Evolutionary conservation across 176 grass and related monocot genomes (phyloP).

Genomic region (Sorghum bicolor): Sorghum_bicolor_NCBIv3 NC_012872.2:10750001-10750500

Average conservation of each 20-base stretch:
- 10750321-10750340: not conserved
- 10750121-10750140: not conserved
- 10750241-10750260: too few relatives aligned
- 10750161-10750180: not conserved
- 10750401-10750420: not conserved
- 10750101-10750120: not conserved
- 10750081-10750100: slow-evolving; percentile 12
- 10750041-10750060: not conserved
- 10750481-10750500: not conserved
- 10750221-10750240: not conserved
- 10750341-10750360: not conserved
- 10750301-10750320: not conserved
- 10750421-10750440: not conserved
- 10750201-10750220: too few relatives aligned
- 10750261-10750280: too few relatives aligned
- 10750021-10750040: not conserved
- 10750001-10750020: not conserved
- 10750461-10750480: not conserved
- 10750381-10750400: not conserved
- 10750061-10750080: slow-evolving; percentile 14
- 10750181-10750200: not conserved
- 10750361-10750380: not conserved
- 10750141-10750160: not conserved
- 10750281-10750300: not conserved
- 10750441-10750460: not conserved